A percentile compares a stretch with the other conserved stretches of the same genome.
Conservation (phyloP, 371 early-diverging fungal species). For the Rhizopus sp. region DNA sequence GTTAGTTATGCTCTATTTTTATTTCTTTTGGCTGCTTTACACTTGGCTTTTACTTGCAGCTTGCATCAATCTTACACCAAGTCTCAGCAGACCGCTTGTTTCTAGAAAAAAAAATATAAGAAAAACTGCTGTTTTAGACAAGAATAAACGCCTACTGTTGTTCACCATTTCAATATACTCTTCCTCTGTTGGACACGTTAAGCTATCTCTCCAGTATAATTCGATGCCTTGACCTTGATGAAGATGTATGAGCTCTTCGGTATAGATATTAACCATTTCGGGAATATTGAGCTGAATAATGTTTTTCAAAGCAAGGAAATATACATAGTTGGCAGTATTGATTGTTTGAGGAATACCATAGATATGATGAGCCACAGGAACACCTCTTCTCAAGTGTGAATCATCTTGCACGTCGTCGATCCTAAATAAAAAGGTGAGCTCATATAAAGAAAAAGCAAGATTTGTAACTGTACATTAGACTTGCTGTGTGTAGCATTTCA, state of each 20-base stretch:
- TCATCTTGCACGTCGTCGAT: conserved; percentile 89
- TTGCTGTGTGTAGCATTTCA: conserved; percentile 94
- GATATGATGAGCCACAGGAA: conserved; percentile 95
- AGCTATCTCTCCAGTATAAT: conserved; percentile 89
- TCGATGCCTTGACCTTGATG: conserved; percentile 54
- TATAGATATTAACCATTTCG: conserved; percentile 76
- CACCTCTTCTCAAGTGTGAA: conserved; percentile 85
- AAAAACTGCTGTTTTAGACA: background rate
- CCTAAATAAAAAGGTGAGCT: background rate
- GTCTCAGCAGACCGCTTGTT: conserved; percentile 90
- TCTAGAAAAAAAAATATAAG: conserved; percentile 59
- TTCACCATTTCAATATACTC: conserved; percentile 92
- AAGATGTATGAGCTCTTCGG: conserved; percentile 39
- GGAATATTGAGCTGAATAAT: conserved; percentile 68
- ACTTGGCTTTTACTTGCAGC: conserved; percentile 48
- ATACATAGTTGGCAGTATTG: conserved; percentile 94
- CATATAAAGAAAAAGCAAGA: background rate
- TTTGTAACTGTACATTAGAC: conserved; percentile 72
- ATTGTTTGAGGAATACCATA: conserved; percentile 92
- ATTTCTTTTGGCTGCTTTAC: conserved; percentile 27
- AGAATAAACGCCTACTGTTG: conserved; percentile 65
- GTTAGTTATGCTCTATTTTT: background rate
- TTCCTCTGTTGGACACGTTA: conserved; percentile 83
- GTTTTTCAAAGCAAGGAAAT: conserved; percentile 89
- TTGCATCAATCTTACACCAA: conserved; percentile 93